phyloP scores from a whole-genome alignment of 1,284 basidiomycete species.

The Fomitopsis pinicola region DNA sequence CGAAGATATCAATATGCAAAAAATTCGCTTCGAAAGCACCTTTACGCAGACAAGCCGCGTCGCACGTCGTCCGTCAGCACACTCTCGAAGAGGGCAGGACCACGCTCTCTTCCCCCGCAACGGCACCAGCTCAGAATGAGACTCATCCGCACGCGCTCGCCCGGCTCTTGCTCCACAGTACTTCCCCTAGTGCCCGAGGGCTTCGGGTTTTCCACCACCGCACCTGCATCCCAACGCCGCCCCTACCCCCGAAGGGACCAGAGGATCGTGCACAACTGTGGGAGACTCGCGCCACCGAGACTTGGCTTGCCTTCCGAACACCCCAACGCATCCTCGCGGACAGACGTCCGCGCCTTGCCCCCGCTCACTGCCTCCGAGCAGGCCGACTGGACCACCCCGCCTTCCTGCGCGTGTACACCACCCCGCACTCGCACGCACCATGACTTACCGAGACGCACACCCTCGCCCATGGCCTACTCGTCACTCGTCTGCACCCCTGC shows the following conservation, averaged over 20 bases:
- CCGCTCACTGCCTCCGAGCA: conserved; percentile 16
- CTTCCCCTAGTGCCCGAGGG: conserved; percentile 16
- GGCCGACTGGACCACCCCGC: conserved; percentile 3
- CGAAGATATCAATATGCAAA: conserved; percentile 4
- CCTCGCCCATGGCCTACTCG: conserved; percentile 18
- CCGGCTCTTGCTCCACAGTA: conserved; percentile 20
- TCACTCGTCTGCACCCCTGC: conserved; percentile 14
- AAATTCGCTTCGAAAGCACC: conserved; percentile 3
- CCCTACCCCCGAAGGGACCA: conserved; percentile 10
- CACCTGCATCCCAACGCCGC: conserved; percentile 9
- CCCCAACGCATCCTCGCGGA: conserved; percentile 9
- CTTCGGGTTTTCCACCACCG: conserved; percentile 17
- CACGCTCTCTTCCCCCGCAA: conserved; percentile 21
- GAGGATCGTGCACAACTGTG: conserved; percentile 7
- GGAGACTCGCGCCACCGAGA: conserved; percentile 17
- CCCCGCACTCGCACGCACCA: conserved; percentile 10
- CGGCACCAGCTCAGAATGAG: conserved; percentile 13
- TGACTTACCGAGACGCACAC: conserved; percentile 8
- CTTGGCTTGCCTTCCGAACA: conserved; percentile 6
- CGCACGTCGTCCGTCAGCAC: conserved; percentile 8
- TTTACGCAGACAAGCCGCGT: conserved; percentile 3
- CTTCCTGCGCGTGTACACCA: conserved; percentile 17
- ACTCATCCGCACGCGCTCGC: conserved; percentile 13
- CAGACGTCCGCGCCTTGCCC: conserved; percentile 13
- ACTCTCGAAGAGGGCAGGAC: conserved; percentile 20